Evolutionary conservation across 2,329 filamentous ascomycete species (phyloP), one percentile per base, ranked within the genome.

Genomic region (Penicillium olsonii): DNA sequence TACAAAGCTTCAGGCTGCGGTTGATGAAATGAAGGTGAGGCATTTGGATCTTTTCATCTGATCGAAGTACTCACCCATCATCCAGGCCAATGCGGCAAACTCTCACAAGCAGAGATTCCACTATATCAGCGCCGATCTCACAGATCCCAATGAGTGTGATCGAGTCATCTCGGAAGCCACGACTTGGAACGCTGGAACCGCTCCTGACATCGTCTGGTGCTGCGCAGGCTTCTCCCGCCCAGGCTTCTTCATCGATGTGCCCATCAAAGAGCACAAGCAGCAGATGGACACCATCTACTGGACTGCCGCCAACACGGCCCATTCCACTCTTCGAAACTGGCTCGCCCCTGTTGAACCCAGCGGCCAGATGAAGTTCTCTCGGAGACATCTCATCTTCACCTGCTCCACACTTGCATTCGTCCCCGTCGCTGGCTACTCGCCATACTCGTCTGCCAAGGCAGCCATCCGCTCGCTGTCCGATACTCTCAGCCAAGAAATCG

Each of bases 261-360:
- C 87, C 8, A 75, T 89, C 44, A 75, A 84, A 7, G 81, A 80
- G 10, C 75, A 91, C 57, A 82, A 87, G 35, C 76, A 79, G 56
- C 90, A 95, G 69, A 96, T 96, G 90, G 90, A 96, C 65, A 82
- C 92, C 60, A 92, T 96, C 73, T 97, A 90, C 75, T 96, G 87
- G 80, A 88, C 90, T 41, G 84, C 85, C 24, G 87, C 87, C 34
- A 94, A 95, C 68, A 88, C 95, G 73, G 87, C 90, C 31, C 90
- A 95, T 67, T 85, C 89, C 17, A 84, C 87, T 15, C 75, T 96
- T 53, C 81, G 80, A 43, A 79, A 82, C 52, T 96, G 92, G 92
- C 81, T 91, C 37, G 71, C 68, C 12, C 66, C 73, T 6, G 48
- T 67, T 39, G 29, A 56, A 9, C 61, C 64, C 2, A 64, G 63